These are phyloP conservation scores for Suillus americanus DNA, from an alignment of 768 basidiomycete genomes.

Conservation along the genomic window DNA sequence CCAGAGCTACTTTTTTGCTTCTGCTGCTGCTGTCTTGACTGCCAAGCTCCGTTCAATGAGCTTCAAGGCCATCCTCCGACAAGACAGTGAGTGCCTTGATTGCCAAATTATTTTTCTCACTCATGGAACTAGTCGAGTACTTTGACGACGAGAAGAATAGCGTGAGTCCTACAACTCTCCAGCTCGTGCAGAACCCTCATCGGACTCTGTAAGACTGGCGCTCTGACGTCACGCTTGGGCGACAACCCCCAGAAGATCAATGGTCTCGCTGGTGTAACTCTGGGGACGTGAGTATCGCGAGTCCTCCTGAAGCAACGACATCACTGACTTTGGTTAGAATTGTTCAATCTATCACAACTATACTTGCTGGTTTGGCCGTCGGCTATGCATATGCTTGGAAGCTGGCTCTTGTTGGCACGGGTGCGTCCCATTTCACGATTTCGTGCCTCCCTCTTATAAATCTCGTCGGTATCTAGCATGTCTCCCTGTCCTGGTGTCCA, in stretches of 20 bases:
- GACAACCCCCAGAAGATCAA: slow-evolving; percentile 90
- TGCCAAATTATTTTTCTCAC: slow-evolving; percentile 16
- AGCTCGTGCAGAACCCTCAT: slow-evolving; percentile 10
- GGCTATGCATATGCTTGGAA: slow-evolving; percentile 80
- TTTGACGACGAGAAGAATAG: slow-evolving; percentile 87
- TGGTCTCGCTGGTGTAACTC: slow-evolving; percentile 83
- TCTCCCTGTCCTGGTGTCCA: slow-evolving; percentile 62
- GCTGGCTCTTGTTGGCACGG: slow-evolving; percentile 79
- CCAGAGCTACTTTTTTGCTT: slow-evolving; percentile 37
- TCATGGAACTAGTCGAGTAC: slow-evolving; percentile 64
- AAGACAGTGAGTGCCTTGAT: slow-evolving; percentile 40
- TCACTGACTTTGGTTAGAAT: slow-evolving; percentile 44
- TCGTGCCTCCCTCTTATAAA: background rate
- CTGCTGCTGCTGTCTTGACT: slow-evolving; percentile 38
- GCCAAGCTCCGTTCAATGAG: slow-evolving; percentile 36
- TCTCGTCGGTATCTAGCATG: slow-evolving; percentile 44
- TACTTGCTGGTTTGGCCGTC: slow-evolving; percentile 69
- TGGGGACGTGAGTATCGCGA: slow-evolving; percentile 59
- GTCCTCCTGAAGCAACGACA: background rate
- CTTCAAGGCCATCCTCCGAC: slow-evolving; percentile 43
- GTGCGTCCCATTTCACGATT: slow-evolving; percentile 33
- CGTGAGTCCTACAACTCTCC: slow-evolving; percentile 35
- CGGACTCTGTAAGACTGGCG: slow-evolving; percentile 57
- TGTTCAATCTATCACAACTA: slow-evolving; percentile 70
- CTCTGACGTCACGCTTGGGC: slow-evolving; percentile 73